Base-by-base conservation (phyloP, 805 yeast species). In the Ogataea methanolica region DNA sequence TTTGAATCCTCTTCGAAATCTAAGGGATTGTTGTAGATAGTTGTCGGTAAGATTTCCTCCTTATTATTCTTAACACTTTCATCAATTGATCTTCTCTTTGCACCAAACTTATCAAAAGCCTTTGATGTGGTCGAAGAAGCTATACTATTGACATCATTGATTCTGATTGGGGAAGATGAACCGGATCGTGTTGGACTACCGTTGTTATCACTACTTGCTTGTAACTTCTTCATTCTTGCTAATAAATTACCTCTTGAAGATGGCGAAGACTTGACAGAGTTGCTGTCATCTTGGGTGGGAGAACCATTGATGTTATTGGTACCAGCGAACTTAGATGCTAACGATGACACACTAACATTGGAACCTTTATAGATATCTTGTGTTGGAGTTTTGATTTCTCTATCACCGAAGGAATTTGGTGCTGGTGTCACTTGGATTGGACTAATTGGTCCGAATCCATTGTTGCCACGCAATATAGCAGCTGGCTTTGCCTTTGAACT, bases 61-160 rank as follows among this genome's bases (percentile, higher is more conserved):
- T 3, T 33, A 38, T 41, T 44, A 19, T 2, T 42, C 8, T n/a
- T 9, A 42, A 14, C 33, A 34, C 14, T 19, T 23, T 17, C 31
- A 15, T 22, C 36, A 16, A 23, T 23, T 11, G 44, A 35, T 36
- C 60, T 57, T 50, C 65, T 62, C 23, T 50, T 65, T 1, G 60
- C 62, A 33, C 64, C 65, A 56, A 66, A 62, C 47, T 63, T 63
- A 26, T 60, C 63, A 45, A 65, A 61, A 2, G 62, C 63, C 29
- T 55, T 55, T 2, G 58, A 51, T 35, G 47, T 48, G 12, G 39
- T 11, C 4, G 29, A 17, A 16, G 22, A 36, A 8, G 21, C 31
- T 26, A 26, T 26, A 16, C 5, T n/a, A 22, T 11, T 37, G 12
- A n/a, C 37, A 31, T 39, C n/a, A 42, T 19, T 26, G 45, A 39